Evolutionary conservation across 768 basidiomycete species (phyloP), one percentile per base, ranked within the genome.

Genomic region (Chalciporus piperatus): DNA sequence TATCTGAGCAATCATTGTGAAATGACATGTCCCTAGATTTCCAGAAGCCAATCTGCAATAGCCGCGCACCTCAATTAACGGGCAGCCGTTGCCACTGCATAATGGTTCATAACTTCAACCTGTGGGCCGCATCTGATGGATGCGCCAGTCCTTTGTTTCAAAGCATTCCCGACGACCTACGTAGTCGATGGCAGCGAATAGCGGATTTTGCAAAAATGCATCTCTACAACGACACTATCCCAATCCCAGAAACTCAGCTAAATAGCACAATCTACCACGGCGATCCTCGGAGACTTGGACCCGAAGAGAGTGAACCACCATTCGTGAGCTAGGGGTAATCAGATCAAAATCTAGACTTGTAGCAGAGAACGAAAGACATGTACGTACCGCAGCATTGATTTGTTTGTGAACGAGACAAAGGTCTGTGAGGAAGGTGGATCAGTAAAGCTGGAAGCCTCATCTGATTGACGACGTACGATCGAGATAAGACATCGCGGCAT

Each of bases 401-500:
- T 70, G 68, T 50, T 71, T 66, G 51, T 70, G 68, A 47, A 68
- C 55, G 46, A 70, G 63, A 47, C 68, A 70, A 27, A 70, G 65
- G 48, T 63, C 68, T 70, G 48, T 20, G 28, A 41, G 20, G 35
- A 39, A 25, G 42, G 22, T 17, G 19, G 41, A 52, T 48, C 44
- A 48, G 45, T 42, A 10, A 17, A 30, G 12, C 33, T 41, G 28
- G 33, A 17, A 25, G n/a, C 28, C 30, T 22, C 30, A 42, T 46
- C 37, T 47, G 45, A 42, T 49, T 35, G 19, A 40, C 41, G 6
- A 76, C 85, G 57, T 61, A 96, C 93, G 94, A 66, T 97, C 92
- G 6, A 85, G 70, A 70, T 96, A 97, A 1, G 90, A 86, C 83
- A 95, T 80, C 0, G 86, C 87, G n/a, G 90, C 94, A 60, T 96